These are phyloP conservation scores for Agapanthus africanus DNA, from an alignment of 106 monocot genomes.

Conservation along the genomic window DNA sequence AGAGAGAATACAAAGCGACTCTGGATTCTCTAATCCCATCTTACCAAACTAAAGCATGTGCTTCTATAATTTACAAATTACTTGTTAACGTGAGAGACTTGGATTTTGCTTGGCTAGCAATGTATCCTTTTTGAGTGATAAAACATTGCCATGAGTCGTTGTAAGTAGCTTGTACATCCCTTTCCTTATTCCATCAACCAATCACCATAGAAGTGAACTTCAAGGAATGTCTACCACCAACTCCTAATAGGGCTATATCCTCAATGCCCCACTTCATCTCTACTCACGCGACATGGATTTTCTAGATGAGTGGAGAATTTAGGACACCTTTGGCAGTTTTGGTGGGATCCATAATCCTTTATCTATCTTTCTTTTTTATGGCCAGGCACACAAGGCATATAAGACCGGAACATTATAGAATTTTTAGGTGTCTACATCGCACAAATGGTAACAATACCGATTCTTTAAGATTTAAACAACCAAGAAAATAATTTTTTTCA, in stretches of 20 bases:
- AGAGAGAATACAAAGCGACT: not conserved
- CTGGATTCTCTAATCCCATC: not conserved
- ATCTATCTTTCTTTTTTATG: too few species aligned
- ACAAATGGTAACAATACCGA: not conserved
- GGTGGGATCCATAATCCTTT: too few species aligned
- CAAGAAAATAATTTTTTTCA: too few species aligned
- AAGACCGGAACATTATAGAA: not conserved
- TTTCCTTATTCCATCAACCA: not conserved
- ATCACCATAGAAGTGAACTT: not conserved
- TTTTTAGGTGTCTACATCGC: not conserved
- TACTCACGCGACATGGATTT: not conserved
- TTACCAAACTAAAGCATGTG: not conserved
- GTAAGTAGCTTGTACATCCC: not conserved
- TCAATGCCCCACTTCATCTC: not conserved
- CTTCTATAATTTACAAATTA: not conserved
- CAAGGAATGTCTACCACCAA: constrained; percentile 3
- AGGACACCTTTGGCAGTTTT: too few species aligned
- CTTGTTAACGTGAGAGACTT: not conserved
- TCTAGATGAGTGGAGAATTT: too few species aligned
- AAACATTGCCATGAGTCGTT: not conserved
- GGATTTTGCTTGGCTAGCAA: not conserved
- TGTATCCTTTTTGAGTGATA: not conserved
- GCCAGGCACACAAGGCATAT: too few species aligned
- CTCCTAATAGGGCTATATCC: not conserved
- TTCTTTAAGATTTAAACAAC: not conserved